Conservation (phyloP, 1,139 yeast species). For the Sugiyamaella xylanicola region DNA sequence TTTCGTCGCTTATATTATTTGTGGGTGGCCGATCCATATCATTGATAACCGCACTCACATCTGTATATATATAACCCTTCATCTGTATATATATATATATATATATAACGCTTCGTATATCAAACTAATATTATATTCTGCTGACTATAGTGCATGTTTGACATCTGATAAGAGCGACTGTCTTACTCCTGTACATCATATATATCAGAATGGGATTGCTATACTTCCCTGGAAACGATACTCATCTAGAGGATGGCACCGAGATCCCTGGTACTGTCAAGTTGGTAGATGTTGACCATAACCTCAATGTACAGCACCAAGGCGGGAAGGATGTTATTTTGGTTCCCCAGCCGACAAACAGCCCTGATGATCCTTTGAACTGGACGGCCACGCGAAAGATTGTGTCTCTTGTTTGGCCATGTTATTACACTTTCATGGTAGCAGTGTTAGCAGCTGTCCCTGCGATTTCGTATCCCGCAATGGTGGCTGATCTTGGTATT, state of each 20-base stretch:
- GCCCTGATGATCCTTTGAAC: slow-evolving; percentile 54
- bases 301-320: slow-evolving; percentile 32
- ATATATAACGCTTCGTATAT: no score
- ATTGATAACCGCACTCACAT: neutral
- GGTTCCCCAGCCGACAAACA: slow-evolving; percentile 50
- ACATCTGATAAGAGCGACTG: neutral
- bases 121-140: no score
- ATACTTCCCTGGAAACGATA: slow-evolving; percentile 21
- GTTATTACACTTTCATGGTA: slow-evolving; percentile 50
- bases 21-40: neutral
- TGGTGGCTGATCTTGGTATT: slow-evolving; percentile 45
- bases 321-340: slow-evolving; percentile 44
- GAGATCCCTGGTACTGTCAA: slow-evolving; percentile 54
- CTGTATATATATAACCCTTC: no score
- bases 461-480: slow-evolving; percentile 22
- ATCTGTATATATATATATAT: no score
- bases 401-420: slow-evolving; percentile 36
- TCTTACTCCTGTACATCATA: neutral
- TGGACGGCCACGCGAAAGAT: slow-evolving; percentile 48
- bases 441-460: slow-evolving; percentile 51
- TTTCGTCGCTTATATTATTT: neutral
- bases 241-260: slow-evolving; percentile 24
- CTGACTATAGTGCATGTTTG: no score
- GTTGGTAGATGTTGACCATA: slow-evolving; percentile 52
- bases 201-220: slow-evolving; percentile 7